Evolutionary conservation across 106 monocot genomes (phyloP).

Genomic region (Platanthera guangdongensis): DNA sequence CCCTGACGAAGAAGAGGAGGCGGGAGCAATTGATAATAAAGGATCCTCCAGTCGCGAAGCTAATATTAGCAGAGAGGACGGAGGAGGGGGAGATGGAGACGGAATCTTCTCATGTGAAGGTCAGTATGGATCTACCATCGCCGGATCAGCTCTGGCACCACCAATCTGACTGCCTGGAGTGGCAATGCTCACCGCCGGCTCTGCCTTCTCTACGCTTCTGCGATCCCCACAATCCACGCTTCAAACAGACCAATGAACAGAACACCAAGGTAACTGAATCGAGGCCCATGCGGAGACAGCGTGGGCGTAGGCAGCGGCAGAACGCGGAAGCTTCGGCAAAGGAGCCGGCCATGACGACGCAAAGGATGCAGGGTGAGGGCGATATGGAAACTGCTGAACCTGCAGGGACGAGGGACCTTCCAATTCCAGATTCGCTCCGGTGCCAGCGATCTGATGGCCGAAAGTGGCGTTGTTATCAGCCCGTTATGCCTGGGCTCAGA

Average conservation of each 20-base stretch:
- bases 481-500: constrained; percentile 10
- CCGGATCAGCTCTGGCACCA: not conserved
- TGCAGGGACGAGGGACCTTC: constrained; percentile 6
- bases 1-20: not conserved
- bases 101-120: not conserved
- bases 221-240: not conserved
- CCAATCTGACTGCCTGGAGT: not conserved
- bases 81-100: not conserved
- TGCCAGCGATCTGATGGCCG: constrained; percentile 41
- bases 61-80: not conserved
- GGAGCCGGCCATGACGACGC: not conserved
- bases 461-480: constrained; percentile 31
- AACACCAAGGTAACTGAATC: not conserved
- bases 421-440: constrained; percentile 9
- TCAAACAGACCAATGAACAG: not conserved
- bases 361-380: not conserved
- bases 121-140: not conserved
- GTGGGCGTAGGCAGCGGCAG: not conserved
- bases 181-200: not conserved
- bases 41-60: not conserved
- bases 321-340: not conserved
- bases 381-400: not conserved
- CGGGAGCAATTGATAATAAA: not conserved
- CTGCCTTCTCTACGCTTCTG: not conserved
- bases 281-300: not conserved